Conservation (phyloP, 2,329 filamentous ascomycete genomes). For the Calonectria honghensis region DNA sequence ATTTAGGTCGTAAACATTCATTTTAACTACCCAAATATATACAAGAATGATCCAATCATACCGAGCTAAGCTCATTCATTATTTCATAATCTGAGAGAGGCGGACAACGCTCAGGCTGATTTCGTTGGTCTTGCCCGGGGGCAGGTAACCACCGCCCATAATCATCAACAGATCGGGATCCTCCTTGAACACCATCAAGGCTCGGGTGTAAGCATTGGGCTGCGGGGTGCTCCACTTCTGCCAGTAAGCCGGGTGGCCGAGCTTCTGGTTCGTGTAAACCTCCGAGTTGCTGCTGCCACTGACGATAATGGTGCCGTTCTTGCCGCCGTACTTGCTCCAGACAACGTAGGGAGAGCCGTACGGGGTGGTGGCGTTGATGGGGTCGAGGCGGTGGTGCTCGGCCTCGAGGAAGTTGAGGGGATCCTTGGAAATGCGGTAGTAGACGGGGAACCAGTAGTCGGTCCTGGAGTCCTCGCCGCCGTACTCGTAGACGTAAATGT, state of each 20-base stretch:
- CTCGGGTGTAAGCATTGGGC: slow-evolving; percentile 61
- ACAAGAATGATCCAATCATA: background rate
- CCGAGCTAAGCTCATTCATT: background rate
- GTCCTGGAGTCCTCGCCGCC: slow-evolving; percentile 65
- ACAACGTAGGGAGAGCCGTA: slow-evolving; percentile 65
- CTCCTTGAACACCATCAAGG: slow-evolving; percentile 60
- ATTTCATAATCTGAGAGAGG: slow-evolving; percentile 53
- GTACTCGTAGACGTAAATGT: slow-evolving; percentile 79
- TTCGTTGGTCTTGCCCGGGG: slow-evolving; percentile 67
- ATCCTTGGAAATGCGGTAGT: slow-evolving; percentile 65
- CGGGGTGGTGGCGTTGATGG: slow-evolving; percentile 58
- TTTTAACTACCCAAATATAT: slow-evolving; percentile 6
- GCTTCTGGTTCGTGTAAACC: slow-evolving; percentile 65
- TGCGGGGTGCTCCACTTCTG: slow-evolving; percentile 60
- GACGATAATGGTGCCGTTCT: slow-evolving; percentile 67
- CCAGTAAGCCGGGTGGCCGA: slow-evolving; percentile 63
- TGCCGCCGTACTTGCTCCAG: slow-evolving; percentile 66
- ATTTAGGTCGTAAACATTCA: slow-evolving; percentile 1
- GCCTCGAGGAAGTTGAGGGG: slow-evolving; percentile 62
- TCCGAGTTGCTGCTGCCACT: slow-evolving; percentile 61
- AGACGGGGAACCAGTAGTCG: slow-evolving; percentile 64
- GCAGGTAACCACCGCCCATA: slow-evolving; percentile 66
- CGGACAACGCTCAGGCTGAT: slow-evolving; percentile 61
- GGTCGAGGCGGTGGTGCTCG: slow-evolving; percentile 57
- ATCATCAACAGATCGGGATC: slow-evolving; percentile 63